Percentiles rank a stretch among this genome's conserved stretches.
Conservation (phyloP, 1,139 yeast species). For the Saccharomyces hybrid region DNA sequence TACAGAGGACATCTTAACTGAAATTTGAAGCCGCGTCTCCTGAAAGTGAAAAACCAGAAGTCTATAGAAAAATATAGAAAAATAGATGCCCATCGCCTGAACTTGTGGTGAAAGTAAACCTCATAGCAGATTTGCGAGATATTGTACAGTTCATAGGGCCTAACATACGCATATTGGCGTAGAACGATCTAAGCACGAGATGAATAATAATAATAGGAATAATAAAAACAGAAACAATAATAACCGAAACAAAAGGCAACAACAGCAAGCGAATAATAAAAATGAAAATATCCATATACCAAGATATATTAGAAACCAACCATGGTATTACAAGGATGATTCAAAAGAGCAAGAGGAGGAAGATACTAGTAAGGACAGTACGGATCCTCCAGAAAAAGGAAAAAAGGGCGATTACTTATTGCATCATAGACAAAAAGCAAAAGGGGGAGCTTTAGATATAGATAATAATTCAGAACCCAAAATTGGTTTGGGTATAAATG, state of each 20-base stretch:
- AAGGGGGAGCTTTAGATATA: conserved; percentile 20
- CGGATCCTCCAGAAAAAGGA: conserved; percentile 3
- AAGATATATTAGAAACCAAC: conserved; percentile 27
- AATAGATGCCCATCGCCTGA: background rate
- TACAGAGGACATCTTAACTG: background rate
- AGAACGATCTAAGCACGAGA: background rate
- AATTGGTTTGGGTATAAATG: conserved; percentile 25
- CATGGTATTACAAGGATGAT: conserved; percentile 27
- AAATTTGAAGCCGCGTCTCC: background rate
- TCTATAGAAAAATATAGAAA: background rate
- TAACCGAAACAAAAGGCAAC: background rate
- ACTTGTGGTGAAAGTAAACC: background rate
- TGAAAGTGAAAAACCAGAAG: background rate
- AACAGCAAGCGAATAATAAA: conserved; percentile 1
- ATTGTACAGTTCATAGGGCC: background rate
- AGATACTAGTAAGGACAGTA: background rate
- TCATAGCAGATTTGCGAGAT: background rate
- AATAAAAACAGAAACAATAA: background rate
- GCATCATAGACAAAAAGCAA: conserved; percentile 26
- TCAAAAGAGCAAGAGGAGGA: background rate
- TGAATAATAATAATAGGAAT: background rate
- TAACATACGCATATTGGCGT: background rate
- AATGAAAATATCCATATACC: conserved; percentile 29
- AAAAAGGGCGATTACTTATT: conserved; percentile 21
- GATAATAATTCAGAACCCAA: conserved; percentile 28